Evolutionary conservation across 1,284 basidiomycete species (phyloP), one percentile per base, ranked within the genome.

Genomic region (Cryptococcus neoformans): DNA sequence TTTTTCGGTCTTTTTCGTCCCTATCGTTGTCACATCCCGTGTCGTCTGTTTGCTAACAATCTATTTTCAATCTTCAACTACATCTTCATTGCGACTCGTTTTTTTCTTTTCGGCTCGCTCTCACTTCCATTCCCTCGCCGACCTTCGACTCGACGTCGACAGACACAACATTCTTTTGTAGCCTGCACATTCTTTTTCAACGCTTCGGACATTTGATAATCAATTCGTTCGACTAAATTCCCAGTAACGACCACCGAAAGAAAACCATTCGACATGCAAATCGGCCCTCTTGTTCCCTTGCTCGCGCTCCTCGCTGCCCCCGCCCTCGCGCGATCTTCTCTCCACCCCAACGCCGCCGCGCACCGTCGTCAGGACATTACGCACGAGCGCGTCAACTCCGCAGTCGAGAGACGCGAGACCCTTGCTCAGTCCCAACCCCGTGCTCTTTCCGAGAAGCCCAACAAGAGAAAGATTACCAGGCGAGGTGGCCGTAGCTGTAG

Each of bases 201-300:
- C 48, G 12, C 48, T 28, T 39, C 45, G 14, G n/a, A 21, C 53
- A 14, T 28, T 48, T 17, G 5, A 45, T 17, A 21, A 10, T 38
- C 21, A 16, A 34, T 37, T 34, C 17, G n/a, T 17, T 39, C 35
- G 14, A 35, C 37, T 28, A 17, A 42, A 53, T 35, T 6, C 34
- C 40, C 39, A 28, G 12, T 42, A 46, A 36, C n/a, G n/a, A 44
- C 16, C 28, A 28, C 28, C 28, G 28, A 28, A 12, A 16, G 28
- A 34, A 53, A 42, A 44, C 41, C 51, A 44, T 21, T 41, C 59
- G 64, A 53, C 21, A 67, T 68, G 66, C 64, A 69, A 56, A 45
- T 67, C 51, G 51, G 59, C 38, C 55, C 63, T 21, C 62, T 72
- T 40, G 39, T 69, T 51, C 60, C 68, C 49, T 16, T 70, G 42